Conservation (phyloP, 2,329 filamentous ascomycete genomes). For the Paecilomyces sp. region DNA sequence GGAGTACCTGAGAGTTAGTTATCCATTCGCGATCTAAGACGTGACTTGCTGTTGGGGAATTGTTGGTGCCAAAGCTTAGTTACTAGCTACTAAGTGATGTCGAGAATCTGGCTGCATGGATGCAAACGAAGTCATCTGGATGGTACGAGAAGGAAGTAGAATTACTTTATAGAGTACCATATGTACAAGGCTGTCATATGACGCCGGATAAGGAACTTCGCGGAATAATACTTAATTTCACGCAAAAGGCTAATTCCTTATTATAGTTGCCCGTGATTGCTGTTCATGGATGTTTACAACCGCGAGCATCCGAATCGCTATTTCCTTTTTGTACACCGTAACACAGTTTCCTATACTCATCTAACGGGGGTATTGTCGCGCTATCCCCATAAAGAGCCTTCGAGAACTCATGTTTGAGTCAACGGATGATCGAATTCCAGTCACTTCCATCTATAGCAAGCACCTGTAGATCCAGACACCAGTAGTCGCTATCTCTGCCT, state of each 20-base stretch:
- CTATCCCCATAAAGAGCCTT: neutral
- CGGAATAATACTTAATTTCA: neutral
- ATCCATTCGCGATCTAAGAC: neutral
- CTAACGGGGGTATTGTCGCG: neutral
- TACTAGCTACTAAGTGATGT: neutral
- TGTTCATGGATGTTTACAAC: neutral
- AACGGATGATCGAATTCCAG: neutral
- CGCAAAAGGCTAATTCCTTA: neutral
- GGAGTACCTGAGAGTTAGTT: neutral
- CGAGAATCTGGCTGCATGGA: neutral
- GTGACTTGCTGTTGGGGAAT: neutral
- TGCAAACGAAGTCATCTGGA: neutral
- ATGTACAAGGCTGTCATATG: neutral
- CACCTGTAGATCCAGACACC: neutral
- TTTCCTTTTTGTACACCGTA: neutral
- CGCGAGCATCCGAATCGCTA: neutral
- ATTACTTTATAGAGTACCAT: no score
- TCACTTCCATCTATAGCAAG: neutral
- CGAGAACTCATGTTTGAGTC: neutral
- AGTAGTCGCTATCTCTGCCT: neutral
- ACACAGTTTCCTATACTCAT: no score
- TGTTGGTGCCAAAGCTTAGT: neutral
- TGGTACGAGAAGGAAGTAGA: neutral
- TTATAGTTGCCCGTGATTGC: neutral
- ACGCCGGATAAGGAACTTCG: neutral